Base-by-base conservation (phyloP, 352 stramenopile genomes). In the Pythium grandisporangium region DNA sequence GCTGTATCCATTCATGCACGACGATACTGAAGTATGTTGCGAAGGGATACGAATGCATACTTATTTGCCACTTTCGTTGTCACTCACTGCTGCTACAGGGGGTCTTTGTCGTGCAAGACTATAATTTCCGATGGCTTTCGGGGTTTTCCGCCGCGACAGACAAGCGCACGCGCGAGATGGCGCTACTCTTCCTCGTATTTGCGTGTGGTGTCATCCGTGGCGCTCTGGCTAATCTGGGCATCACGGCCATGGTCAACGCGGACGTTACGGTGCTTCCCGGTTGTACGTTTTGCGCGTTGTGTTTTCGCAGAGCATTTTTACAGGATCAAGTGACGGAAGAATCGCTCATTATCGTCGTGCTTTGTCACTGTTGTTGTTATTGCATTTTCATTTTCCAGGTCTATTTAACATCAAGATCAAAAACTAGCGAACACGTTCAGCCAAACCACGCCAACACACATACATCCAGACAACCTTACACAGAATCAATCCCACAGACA, bases 91-190 rank as follows among this genome's bases (percentile, higher is more conserved):
- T 34, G 6, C 14, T 14, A 8, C 34, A 84, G 71, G 81, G 81
- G 34, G 78, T 93, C 26, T 95, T 98, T 63, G 95, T 98, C 25
- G 73, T 98, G 30, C 95, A 98, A 60, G 95, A 98, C 65, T 91
- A 96, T 42, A 88, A 81, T 40, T 94, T 98, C 34, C 77, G 81
- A 36, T 98, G 92, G 93, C 61, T 98, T 6, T 63, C 70, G 10
- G 62, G 67, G 3, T 89, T 95, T 36, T 93, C 87, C 3, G 67
- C 76, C 21, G 72, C 66, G 6, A 85, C 53, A 23, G 73, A 92
- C 35, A 66, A 86, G 37, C 74, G 87, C 50, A 89, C 75, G 17
- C 84, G 92, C 42, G 88, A 97, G 51, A 89, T 93, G 58, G 88
- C 88, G 32, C 70, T 97, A 48, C 70, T 96, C 30, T 95, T 97